Base-by-base conservation (phyloP, 176 grass and related monocot species). In the Poa pratensis region DNA sequence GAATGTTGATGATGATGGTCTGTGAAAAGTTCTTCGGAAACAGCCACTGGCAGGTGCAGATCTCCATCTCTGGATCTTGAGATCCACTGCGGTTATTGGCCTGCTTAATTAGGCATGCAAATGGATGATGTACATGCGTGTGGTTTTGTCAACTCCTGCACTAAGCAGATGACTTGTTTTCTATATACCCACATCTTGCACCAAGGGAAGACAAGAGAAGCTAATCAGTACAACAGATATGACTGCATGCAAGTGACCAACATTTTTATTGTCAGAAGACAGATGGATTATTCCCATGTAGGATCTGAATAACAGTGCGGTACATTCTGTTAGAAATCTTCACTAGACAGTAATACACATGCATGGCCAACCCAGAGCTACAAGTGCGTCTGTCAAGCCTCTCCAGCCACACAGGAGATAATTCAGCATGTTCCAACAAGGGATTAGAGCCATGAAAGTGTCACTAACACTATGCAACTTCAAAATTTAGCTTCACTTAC, bases 61-160 rank as follows among this genome's bases (percentile, higher is more conserved):
- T 75, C 80, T 24, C 48, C 66, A 60, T 90, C 58, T 69, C 30
- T 28, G 51, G 20, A 83, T 86, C 79, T 78, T 67, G 54, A 83
- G 73, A 90, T 86, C 80, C 88, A 40, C 58, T 51, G 80, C 48
- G 73, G 55, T 87, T 80, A 78, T 30, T 90, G 75, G 54, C 66
- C 58, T 67, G 42, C 22, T 49, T 18, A 20, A 40, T 59, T 73
- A n/a, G 22, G 9, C 46, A 57, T 18, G 19, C 16, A 61, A 53
- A 43, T 54, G 72, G 4, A 35, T 17, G 27, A 17, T 65, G 60
- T 4, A 9, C 18, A 26, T 63, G 30, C 64, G 80, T 78, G 73
- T 63, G 74, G 58, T 59, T 45, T 43, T 23, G 67, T 84, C 66
- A 55, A 17, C 32, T 48, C 79, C 75, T 20, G 69, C 60, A 6